These are phyloP conservation scores for Entomortierella lignicola DNA, from an alignment of 192 early-diverging fungal genomes.

Conservation along the genomic window DNA sequence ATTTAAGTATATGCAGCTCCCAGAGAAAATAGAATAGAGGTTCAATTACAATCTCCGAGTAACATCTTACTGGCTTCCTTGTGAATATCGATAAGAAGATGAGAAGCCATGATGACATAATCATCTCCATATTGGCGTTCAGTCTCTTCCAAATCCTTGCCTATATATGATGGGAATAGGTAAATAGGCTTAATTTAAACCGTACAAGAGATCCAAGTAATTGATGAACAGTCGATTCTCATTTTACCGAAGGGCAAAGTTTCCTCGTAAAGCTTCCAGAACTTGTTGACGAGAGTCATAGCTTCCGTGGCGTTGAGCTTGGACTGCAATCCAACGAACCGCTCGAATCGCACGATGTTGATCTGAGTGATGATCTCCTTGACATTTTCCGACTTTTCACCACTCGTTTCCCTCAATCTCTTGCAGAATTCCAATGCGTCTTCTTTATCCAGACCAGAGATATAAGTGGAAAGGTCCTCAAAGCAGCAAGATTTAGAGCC, in stretches of 20 bases:
- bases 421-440: slow-evolving; percentile 50
- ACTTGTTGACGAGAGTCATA: slow-evolving; percentile 37
- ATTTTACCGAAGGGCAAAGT: slow-evolving; percentile 36
- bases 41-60: too few species aligned
- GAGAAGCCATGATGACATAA: slow-evolving; percentile 72
- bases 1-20: not conserved
- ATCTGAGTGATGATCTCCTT: slow-evolving; percentile 54
- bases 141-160: slow-evolving; percentile 69
- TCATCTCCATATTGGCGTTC: slow-evolving; percentile 88
- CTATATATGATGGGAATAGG: slow-evolving; percentile 20
- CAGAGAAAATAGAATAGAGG: too few species aligned
- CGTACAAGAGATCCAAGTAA: not conserved
- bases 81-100: slow-evolving; percentile 68
- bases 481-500: slow-evolving; percentile 76
- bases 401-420: slow-evolving; percentile 29
- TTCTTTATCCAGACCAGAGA: slow-evolving; percentile 48
- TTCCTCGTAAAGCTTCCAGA: slow-evolving; percentile 51
- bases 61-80: slow-evolving; percentile 45
- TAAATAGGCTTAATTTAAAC: too few species aligned
- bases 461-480: slow-evolving; percentile 77
- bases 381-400: slow-evolving; percentile 47
- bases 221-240: too few species aligned
- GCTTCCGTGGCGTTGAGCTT: slow-evolving; percentile 23
- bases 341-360: slow-evolving; percentile 31
- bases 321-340: slow-evolving; percentile 25